These are phyloP conservation scores for Crithidia sp. DNA, from an alignment of 208 protist genomes.

Conservation along the genomic window DNA sequence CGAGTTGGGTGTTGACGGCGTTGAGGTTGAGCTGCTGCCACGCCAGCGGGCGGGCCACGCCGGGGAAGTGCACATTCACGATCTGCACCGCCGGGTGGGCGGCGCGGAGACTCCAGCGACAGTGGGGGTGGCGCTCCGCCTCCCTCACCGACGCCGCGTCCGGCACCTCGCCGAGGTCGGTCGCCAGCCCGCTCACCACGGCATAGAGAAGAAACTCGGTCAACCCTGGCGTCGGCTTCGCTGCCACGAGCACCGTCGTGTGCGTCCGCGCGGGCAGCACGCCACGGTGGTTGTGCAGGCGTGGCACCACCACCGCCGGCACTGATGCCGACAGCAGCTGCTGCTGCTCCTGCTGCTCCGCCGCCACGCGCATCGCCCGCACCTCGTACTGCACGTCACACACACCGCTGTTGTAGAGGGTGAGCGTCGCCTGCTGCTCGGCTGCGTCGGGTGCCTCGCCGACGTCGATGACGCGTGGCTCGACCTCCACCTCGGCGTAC, in stretches of 20 bases:
- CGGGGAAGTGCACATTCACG: constrained; percentile 68
- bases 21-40: constrained; percentile 86
- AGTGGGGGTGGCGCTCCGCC: constrained; percentile 73
- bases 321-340: not conserved
- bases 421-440: constrained; percentile 61
- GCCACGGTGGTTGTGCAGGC: constrained; percentile 62
- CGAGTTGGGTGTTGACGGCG: constrained; percentile 75
- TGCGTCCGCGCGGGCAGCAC: constrained; percentile 86
- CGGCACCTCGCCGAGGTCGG: constrained; percentile 33
- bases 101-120: constrained; percentile 57
- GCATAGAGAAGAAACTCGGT: constrained; percentile 85
- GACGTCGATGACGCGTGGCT: constrained; percentile 76
- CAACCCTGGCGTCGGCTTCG: constrained; percentile 57
- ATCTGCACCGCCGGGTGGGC: constrained; percentile 83
- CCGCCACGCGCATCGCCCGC: constrained; percentile 32
- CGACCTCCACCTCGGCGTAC: constrained; percentile 72
- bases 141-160: constrained; percentile 48
- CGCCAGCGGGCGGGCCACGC: constrained; percentile 28
- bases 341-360: not conserved
- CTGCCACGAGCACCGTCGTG: constrained; percentile 73
- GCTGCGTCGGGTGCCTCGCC: constrained; percentile 57
- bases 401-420: constrained; percentile 87
- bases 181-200: constrained; percentile 57
- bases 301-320: constrained; percentile 30
- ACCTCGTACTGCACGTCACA: constrained; percentile 85